These are phyloP conservation scores for Entoloma clypeatum DNA, from an alignment of 1,284 basidiomycete species.

Conservation along the genomic window DNA sequence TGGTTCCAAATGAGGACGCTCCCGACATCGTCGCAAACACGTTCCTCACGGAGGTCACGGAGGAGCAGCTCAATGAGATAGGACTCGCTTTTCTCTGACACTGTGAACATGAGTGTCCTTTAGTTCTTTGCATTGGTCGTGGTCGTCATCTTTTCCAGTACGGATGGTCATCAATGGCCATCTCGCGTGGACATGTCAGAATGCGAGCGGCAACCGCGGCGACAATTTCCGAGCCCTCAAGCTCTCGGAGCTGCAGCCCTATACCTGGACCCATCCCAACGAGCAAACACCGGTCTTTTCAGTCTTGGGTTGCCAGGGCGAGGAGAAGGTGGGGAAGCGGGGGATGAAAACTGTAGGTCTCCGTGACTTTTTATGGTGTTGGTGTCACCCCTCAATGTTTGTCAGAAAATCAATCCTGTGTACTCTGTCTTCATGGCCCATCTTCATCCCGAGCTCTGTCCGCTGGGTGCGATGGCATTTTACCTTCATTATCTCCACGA, in stretches of 20 bases:
- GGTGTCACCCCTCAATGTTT: background rate
- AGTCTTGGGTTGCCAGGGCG: slow-evolving; percentile 27
- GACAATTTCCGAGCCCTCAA: slow-evolving; percentile 28
- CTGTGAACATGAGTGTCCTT: slow-evolving; percentile 21
- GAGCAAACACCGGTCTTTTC: slow-evolving; percentile 15
- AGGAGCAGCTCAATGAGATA: slow-evolving; percentile 21
- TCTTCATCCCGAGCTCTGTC: slow-evolving; percentile 20
- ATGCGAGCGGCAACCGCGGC: slow-evolving; percentile 28
- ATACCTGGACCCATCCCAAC: slow-evolving; percentile 24
- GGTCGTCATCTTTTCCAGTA: slow-evolving; percentile 16
- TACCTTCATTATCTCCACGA: slow-evolving; percentile 26
- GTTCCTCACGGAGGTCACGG: slow-evolving; percentile 23
- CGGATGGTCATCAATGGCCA: slow-evolving; percentile 25
- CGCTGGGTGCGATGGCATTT: slow-evolving; percentile 26
- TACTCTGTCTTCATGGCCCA: slow-evolving; percentile 27
- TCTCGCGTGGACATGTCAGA: slow-evolving; percentile 26
- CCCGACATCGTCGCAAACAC: slow-evolving; percentile 30
- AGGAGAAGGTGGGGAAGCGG: slow-evolving; percentile 26
- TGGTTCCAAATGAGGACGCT: slow-evolving; percentile 24
- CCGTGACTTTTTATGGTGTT: background rate
- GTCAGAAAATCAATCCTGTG: slow-evolving; percentile 24
- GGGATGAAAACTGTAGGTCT: slow-evolving; percentile 26
- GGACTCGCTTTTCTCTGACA: slow-evolving; percentile 24
- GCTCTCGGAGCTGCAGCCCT: slow-evolving; percentile 28
- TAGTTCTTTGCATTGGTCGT: background rate